Evolutionary conservation across 306 rosid species (phyloP).

Genomic region (Crotalaria pallida): DNA sequence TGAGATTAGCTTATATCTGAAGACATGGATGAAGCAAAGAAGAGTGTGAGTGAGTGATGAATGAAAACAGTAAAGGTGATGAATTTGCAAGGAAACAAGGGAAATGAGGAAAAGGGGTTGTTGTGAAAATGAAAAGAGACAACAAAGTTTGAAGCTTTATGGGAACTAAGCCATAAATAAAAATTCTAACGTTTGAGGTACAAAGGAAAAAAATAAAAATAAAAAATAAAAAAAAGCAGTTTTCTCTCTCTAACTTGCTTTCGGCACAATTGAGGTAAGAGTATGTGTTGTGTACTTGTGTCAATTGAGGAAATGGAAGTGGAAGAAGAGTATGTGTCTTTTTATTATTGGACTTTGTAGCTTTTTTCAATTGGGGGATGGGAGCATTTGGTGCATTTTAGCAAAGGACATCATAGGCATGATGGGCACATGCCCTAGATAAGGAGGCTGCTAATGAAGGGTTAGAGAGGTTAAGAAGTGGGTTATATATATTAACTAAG

Average conservation of each 20-base stretch:
- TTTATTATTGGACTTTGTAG: constrained; percentile 16
- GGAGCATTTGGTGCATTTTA: constrained; percentile 26
- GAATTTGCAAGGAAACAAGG: not conserved
- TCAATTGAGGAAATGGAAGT: constrained; percentile 14
- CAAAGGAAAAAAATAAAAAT: too few species aligned
- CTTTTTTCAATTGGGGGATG: not conserved
- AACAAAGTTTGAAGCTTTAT: constrained; percentile 33
- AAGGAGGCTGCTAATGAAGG: not conserved
- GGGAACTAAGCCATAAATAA: constrained; percentile 22
- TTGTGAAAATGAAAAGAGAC: not conserved
- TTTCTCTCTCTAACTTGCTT: not conserved
- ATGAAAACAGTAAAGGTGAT: not conserved
- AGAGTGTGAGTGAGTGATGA: not conserved
- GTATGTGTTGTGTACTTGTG: constrained; percentile 21
- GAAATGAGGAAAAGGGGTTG: not conserved
- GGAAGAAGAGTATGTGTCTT: not conserved
- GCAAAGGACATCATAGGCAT: not conserved
- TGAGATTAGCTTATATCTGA: constrained; percentile 68
- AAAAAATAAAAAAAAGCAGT: too few species aligned
- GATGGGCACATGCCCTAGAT: not conserved
- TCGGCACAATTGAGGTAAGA: not conserved
- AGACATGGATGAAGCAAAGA: constrained; percentile 57
- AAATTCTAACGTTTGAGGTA: constrained; percentile 28
- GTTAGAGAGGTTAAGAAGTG: not conserved
- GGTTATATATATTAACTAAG: constrained; percentile 12